Percentiles rank a stretch among this genome's conserved stretches.
Conservation (phyloP, 192 early-diverging fungal genomes). For the Allomyces javanicus region DNA sequence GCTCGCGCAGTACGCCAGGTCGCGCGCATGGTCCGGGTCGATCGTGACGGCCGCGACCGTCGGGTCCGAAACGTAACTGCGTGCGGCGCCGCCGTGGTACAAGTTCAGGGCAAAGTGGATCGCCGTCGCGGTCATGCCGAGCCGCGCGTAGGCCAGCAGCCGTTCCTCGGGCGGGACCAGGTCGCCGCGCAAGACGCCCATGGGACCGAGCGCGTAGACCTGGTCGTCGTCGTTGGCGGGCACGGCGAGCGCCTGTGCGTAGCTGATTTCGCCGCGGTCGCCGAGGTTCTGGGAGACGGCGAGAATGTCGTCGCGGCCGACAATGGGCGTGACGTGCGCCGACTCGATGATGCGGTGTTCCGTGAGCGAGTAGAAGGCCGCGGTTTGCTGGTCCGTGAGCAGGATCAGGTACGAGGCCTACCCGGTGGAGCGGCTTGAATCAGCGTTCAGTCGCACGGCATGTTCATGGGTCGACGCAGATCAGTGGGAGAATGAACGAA, state of each 20-base stretch:
- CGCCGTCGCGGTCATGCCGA: background rate
- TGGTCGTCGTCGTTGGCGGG: too few species aligned
- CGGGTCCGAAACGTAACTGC: background rate
- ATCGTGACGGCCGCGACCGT: background rate
- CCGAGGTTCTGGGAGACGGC: background rate
- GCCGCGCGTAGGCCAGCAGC: background rate
- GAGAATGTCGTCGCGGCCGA: background rate
- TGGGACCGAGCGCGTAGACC: background rate
- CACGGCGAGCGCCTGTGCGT: background rate
- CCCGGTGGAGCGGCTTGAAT: background rate
- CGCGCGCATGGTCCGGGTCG: background rate
- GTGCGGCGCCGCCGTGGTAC: background rate
- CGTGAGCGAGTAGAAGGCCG: background rate
- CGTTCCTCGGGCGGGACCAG: background rate
- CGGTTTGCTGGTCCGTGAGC: background rate
- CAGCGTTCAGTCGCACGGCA: background rate
- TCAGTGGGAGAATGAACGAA: background rate
- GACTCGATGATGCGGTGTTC: background rate
- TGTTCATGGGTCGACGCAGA: background rate
- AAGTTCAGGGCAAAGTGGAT: background rate
- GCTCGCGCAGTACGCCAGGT: background rate
- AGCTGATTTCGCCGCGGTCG: background rate
- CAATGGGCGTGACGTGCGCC: background rate
- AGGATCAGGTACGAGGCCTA: background rate
- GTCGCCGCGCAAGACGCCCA: background rate